Evolutionary conservation across 169 alveolate species (phyloP).

Genomic region (Plasmodium fragile): DNA sequence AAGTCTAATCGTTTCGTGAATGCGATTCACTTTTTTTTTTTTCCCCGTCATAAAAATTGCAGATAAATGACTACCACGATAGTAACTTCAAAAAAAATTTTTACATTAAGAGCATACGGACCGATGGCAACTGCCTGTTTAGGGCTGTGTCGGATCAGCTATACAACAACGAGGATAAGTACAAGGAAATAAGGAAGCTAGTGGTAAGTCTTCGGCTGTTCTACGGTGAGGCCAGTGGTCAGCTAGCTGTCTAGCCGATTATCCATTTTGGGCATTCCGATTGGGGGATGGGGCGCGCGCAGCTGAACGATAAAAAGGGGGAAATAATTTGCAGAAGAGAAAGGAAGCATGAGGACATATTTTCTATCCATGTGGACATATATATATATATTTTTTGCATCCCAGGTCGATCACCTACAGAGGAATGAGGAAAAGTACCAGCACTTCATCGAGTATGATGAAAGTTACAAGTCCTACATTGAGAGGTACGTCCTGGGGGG

Average conservation of each 20-base stretch:
- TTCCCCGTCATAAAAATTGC: background rate
- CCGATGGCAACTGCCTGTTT: constrained; percentile 62
- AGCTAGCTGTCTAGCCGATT: background rate
- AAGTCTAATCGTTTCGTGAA: background rate
- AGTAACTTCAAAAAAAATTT: constrained; percentile 56
- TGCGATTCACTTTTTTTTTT: constrained; percentile 1
- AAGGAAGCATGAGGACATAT: background rate
- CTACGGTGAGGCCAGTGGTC: background rate
- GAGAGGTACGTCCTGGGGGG: constrained; percentile 17
- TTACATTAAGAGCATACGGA: constrained; percentile 53
- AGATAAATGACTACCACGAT: constrained; percentile 61
- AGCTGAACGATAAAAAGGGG: background rate
- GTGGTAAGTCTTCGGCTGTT: constrained; percentile 11
- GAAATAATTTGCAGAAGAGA: background rate
- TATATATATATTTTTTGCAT: constrained; percentile 2
- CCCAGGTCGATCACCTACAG: constrained; percentile 30
- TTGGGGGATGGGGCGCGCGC: background rate
- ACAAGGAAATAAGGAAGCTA: constrained; percentile 50
- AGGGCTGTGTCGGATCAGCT: constrained; percentile 67
- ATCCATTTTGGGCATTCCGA: background rate
- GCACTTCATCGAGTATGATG: constrained; percentile 54
- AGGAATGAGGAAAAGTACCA: constrained; percentile 43
- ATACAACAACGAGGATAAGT: constrained; percentile 52
- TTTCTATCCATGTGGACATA: background rate
- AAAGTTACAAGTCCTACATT: constrained; percentile 58